Conservation (phyloP, 805 yeast species). For the Teunomyces cretensis region DNA sequence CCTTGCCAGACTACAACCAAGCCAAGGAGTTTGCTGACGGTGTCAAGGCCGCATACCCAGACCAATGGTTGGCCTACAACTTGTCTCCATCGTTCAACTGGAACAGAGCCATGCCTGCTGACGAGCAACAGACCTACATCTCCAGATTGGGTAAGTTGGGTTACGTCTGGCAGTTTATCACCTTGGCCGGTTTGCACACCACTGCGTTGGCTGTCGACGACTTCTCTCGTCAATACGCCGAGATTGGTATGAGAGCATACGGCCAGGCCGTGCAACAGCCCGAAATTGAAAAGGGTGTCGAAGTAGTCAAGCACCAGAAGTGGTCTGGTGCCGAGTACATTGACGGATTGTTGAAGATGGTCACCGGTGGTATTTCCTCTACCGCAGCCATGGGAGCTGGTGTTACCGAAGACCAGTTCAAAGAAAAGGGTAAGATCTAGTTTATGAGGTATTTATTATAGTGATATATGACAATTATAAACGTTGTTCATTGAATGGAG, state of each 20-base stretch:
- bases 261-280: conserved; percentile 83
- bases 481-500: background rate
- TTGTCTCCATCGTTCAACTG: conserved; percentile 97
- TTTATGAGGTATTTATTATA: conserved; percentile 1
- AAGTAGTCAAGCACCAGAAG: conserved; percentile 95
- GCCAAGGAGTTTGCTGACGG: conserved; percentile 95
- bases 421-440: conserved; percentile 31
- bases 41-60: conserved; percentile 74
- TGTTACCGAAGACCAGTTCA: conserved; percentile 96
- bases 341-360: conserved; percentile 84
- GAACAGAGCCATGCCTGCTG: conserved; percentile 87
- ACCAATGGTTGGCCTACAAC: conserved; percentile 96
- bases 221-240: conserved; percentile 74
- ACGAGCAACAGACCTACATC: conserved; percentile 90
- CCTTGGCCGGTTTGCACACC: conserved; percentile 95
- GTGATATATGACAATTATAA: background rate
- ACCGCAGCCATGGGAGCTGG: conserved; percentile 99
- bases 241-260: conserved; percentile 93
- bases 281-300: conserved; percentile 87
- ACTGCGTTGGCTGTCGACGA: conserved; percentile 89
- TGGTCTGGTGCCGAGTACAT: conserved; percentile 99
- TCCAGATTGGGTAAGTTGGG: conserved; percentile 83
- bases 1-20: conserved; percentile 88
- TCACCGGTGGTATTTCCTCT: conserved; percentile 90
- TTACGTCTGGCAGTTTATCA: conserved; percentile 96